Evolutionary conservation across 352 stramenopile species (phyloP), one percentile per base, ranked within the genome.

Genomic region (Phytophthora brassicae): DNA sequence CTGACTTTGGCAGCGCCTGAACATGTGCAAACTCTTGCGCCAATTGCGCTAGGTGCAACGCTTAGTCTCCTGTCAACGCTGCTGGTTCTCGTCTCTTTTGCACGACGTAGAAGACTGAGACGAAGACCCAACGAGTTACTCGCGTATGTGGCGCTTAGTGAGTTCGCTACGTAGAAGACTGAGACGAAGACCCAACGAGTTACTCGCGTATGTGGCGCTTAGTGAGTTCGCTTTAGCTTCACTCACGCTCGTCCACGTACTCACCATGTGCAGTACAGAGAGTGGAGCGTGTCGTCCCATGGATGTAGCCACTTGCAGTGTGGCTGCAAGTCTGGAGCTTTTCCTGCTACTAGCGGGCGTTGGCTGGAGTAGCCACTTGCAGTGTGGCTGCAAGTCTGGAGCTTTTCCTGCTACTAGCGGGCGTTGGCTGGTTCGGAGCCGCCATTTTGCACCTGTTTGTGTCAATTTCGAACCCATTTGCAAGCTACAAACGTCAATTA

Each of bases 391-490:
- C 56, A 4, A 66, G 68, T 36, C 49, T 89, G 26, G 74, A 87
- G 64, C 79, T 89, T 59, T 87, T 89, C 31, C 56, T 89, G 50
- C 58, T 89, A 24, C 43, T 86, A 7, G 72, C 79, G 0, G 81
- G 78, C 16, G 74, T 89, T 23, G 78, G 78, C 3, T 91, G 82
- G 82, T 91, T 88, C 44, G 79, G 76, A 17, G 79, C 78, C 14
- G 80, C 79, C 6, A 89, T 91, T 68, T 52, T 88, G 14, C 77
- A 91, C 53, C 52, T 91, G 4, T 91, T 88, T 41, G 82, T 89
- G 17, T 88, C 82, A 4, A 63, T 91, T 1, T 88, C 82, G 24
- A 91, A 91, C 48, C 82, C 82, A 20, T 91, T 91, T 48, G 77
- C 79, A 4, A 87, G 80, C 65, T 88, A 89, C 72, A 86, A 86